Conservation (phyloP, 257 asterid genomes). For the Ballota nigra region DNA sequence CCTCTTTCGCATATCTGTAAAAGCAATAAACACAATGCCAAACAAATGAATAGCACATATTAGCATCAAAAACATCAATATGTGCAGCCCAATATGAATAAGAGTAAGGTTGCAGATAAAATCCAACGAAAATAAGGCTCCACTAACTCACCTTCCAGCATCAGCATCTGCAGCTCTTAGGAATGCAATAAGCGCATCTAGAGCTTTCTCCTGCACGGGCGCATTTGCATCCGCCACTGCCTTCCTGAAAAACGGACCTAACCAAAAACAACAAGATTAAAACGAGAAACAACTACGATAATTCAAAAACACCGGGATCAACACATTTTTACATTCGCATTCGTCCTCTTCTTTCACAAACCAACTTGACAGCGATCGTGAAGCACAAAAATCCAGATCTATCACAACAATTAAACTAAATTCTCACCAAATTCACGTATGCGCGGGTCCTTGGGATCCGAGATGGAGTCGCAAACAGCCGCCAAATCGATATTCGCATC, state of each 20-base stretch:
- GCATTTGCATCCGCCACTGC: conserved; percentile 87
- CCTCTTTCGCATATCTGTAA: conserved; percentile 84
- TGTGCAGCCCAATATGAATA: background rate
- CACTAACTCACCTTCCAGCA: conserved; percentile 65
- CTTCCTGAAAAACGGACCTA: conserved; percentile 87
- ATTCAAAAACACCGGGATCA: conserved; percentile 32
- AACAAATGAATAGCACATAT: background rate
- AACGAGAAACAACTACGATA: conserved; percentile 9
- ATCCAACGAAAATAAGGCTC: background rate
- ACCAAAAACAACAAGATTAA: conserved; percentile 20
- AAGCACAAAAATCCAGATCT: conserved; percentile 52
- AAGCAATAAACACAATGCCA: background rate
- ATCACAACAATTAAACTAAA: conserved; percentile 21
- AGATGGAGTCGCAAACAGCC: conserved; percentile 72
- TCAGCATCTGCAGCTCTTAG: conserved; percentile 96
- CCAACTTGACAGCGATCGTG: conserved; percentile 31
- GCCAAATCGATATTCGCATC: conserved; percentile 97
- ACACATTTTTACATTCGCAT: conserved; percentile 30
- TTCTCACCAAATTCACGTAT: conserved; percentile 90
- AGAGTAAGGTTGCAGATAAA: conserved; percentile 1
- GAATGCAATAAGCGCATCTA: conserved; percentile 91
- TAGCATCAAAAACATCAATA: background rate
- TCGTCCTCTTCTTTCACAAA: conserved; percentile 29
- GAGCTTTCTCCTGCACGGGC: conserved; percentile 98
- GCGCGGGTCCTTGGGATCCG: conserved; percentile 97